Evolutionary conservation across 208 protist genomes (phyloP).

Genomic region (Leptomonas pyrrhocoris): DNA sequence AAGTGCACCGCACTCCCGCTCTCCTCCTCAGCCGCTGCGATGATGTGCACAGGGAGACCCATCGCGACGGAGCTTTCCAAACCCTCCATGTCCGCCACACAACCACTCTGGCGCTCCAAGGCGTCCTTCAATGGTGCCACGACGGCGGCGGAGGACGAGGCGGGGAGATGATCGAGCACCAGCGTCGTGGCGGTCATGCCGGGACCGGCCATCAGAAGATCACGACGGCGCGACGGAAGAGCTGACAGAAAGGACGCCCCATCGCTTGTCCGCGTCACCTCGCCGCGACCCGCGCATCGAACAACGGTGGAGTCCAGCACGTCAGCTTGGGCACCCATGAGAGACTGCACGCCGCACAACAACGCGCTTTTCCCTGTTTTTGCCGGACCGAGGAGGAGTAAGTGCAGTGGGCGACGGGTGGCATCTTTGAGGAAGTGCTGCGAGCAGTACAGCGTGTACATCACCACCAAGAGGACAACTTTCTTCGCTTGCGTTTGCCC

Average conservation of each 20-base stretch:
- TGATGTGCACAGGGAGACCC: constrained; percentile 33
- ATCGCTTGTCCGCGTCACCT: constrained; percentile 2
- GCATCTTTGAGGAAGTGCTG: constrained; percentile 10
- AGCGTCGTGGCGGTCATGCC: constrained; percentile 43
- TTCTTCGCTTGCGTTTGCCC: constrained; percentile 56
- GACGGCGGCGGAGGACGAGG: constrained; percentile 6
- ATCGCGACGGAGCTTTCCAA: not conserved
- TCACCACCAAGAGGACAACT: constrained; percentile 52
- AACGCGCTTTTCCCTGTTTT: constrained; percentile 67
- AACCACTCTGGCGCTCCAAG: constrained; percentile 24
- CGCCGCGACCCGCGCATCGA: constrained; percentile 30
- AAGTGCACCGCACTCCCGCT: constrained; percentile 33
- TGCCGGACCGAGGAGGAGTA: constrained; percentile 62
- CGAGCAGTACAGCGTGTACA: constrained; percentile 59
- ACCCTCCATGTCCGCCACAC: not conserved
- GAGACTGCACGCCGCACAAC: constrained; percentile 33
- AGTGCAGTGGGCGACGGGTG: constrained; percentile 43
- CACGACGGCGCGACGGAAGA: constrained; percentile 32
- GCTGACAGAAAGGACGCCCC: constrained; percentile 35
- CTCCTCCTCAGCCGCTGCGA: constrained; percentile 55
- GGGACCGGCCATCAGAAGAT: constrained; percentile 52
- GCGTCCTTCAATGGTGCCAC: constrained; percentile 20
- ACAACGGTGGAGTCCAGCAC: constrained; percentile 51
- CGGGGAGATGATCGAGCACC: constrained; percentile 56
- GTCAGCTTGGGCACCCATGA: constrained; percentile 48